Percentiles rank a stretch among this genome's conserved stretches.
phyloP scores from a whole-genome alignment of 768 basidiomycete genomes.

The Tricholoma sp. region DNA sequence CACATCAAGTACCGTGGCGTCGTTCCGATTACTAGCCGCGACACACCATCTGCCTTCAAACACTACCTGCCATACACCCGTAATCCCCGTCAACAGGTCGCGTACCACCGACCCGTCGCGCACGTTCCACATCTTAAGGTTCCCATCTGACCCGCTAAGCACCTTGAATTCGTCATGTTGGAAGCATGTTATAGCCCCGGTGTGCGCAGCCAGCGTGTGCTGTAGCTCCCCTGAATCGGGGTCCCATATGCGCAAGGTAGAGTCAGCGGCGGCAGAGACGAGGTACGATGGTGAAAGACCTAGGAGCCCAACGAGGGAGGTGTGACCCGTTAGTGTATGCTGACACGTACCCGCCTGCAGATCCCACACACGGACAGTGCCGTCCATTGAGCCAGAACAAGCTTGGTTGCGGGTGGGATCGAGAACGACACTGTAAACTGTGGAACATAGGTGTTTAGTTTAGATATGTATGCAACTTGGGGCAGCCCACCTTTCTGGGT shows the following conservation, averaged over 20 bases:
- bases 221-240: conserved; percentile 75
- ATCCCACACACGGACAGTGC: conserved; percentile 94
- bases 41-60: conserved; percentile 95
- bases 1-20: conserved; percentile 77
- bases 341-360: conserved; percentile 75
- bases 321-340: conserved; percentile 84
- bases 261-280: conserved; percentile 95
- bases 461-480: background rate
- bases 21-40: conserved; percentile 81
- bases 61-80: conserved; percentile 96
- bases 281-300: conserved; percentile 86
- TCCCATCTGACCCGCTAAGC: conserved; percentile 91
- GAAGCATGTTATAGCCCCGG: conserved; percentile 99
- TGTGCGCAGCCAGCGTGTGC: conserved; percentile 84
- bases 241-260: conserved; percentile 93
- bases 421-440: conserved; percentile 94
- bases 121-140: conserved; percentile 97
- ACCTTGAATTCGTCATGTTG: conserved; percentile 98
- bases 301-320: conserved; percentile 90
- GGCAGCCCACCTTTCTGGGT: conserved; percentile 75
- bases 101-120: conserved; percentile 80
- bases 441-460: conserved; percentile 1
- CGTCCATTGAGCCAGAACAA: conserved; percentile 98
- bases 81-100: conserved; percentile 86
- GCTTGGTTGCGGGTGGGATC: conserved; percentile 84